Evolutionary conservation across 73 alveolate species (phyloP).

Genomic region (Paramecium tetraurelia): DNA sequence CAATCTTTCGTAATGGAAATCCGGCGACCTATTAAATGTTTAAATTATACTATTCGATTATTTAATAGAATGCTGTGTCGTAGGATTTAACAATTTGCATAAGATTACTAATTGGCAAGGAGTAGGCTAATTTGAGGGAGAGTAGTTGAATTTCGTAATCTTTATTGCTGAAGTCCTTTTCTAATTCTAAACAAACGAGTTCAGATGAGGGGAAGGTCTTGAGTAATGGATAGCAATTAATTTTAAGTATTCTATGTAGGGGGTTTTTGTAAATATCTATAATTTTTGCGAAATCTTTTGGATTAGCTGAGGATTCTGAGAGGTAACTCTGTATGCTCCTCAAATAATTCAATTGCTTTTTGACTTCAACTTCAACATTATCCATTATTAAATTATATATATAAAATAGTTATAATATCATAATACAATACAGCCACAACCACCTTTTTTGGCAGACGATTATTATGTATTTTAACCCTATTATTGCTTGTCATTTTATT

Average conservation of each 20-base stretch:
- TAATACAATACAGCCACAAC: background rate
- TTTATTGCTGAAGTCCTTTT: background rate
- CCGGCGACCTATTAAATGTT: background rate
- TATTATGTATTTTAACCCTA: background rate
- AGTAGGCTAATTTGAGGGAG: background rate
- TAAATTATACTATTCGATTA: background rate
- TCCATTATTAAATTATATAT: conserved; percentile 23
- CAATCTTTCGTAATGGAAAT: conserved; percentile 12
- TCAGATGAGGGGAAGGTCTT: conserved; percentile 35
- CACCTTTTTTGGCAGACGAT: background rate
- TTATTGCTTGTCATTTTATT: background rate
- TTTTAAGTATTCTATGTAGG: background rate
- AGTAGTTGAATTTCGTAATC: background rate
- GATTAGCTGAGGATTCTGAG: conserved; percentile 34
- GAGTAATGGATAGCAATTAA: conserved; percentile 35
- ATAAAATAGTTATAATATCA: background rate
- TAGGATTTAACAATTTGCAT: conserved; percentile 20
- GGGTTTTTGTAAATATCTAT: conserved; percentile 28
- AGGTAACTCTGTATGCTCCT: background rate
- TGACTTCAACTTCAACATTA: background rate
- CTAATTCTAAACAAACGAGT: conserved; percentile 1
- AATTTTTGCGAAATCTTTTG: conserved; percentile 5
- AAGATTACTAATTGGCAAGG: background rate
- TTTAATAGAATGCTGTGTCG: background rate
- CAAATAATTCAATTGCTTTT: background rate